Evolutionary conservation across 1,284 basidiomycete genomes (phyloP).

Genomic region (Sanghuangporus baumii): DNA sequence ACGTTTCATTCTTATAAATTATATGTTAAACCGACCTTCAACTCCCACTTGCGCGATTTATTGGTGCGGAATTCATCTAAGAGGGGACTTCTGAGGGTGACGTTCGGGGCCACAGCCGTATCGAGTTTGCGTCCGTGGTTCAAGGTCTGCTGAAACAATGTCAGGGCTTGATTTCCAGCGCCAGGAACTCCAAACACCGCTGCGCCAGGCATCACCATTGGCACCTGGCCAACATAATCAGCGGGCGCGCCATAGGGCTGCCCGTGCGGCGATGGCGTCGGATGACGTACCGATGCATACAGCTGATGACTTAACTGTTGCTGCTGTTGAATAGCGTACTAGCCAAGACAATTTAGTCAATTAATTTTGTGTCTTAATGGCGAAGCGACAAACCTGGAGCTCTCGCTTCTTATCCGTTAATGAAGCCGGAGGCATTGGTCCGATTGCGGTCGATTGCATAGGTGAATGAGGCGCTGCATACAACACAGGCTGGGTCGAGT

Average conservation of each 20-base stretch:
- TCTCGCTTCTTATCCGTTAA: conserved; percentile 55
- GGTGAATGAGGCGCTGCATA: conserved; percentile 45
- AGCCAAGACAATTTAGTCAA: not conserved
- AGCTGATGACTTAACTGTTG: conserved; percentile 37
- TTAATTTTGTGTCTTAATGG: not conserved
- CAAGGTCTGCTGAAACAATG: conserved; percentile 36
- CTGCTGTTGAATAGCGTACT: conserved; percentile 43
- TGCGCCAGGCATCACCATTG: conserved; percentile 38
- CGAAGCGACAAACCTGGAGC: conserved; percentile 40
- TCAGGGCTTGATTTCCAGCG: conserved; percentile 27
- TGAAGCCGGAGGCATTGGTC: conserved; percentile 38
- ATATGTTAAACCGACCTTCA: conserved; percentile 47
- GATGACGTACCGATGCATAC: conserved; percentile 34
- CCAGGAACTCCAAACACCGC: conserved; percentile 36
- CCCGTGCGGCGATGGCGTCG: conserved; percentile 36
- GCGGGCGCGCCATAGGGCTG: conserved; percentile 32
- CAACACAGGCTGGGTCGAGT: conserved; percentile 52
- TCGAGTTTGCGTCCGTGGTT: conserved; percentile 39
- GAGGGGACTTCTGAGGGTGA: conserved; percentile 47
- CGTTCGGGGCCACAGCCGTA: conserved; percentile 23
- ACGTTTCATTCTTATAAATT: conserved; percentile 5
- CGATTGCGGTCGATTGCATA: conserved; percentile 35
- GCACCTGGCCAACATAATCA: conserved; percentile 46
- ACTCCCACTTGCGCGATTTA: conserved; percentile 75
- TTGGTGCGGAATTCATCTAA: conserved; percentile 84